phyloP scores from a whole-genome alignment of 2,329 filamentous ascomycete species.

The Xylariomycetidae sp. region DNA sequence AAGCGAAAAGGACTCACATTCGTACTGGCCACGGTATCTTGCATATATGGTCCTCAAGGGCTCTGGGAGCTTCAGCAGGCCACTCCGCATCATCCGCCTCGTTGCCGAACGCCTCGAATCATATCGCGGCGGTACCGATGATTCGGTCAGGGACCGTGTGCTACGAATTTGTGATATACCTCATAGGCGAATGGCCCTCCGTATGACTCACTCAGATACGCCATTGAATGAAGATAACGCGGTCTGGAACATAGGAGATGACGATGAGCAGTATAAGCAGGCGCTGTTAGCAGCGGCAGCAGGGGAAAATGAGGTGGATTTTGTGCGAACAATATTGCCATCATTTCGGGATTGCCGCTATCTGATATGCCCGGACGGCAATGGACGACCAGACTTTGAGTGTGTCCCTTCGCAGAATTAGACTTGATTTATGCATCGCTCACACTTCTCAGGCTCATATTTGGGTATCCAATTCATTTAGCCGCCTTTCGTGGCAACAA shows the following conservation, averaged over 20 bases:
- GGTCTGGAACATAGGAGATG: neutral
- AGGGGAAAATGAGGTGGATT: constrained; percentile 3
- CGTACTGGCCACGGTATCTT: too few species aligned
- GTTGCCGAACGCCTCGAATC: constrained; percentile 2
- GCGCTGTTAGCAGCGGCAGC: constrained; percentile 3
- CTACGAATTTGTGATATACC: constrained; percentile 2
- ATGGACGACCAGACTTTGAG: too few species aligned
- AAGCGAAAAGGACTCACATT: neutral
- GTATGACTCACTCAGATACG: neutral
- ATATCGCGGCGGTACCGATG: constrained; percentile 2
- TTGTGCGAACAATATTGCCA: too few species aligned
- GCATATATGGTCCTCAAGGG: too few species aligned
- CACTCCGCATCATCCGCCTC: constrained; percentile 2
- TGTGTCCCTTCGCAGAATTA: too few species aligned
- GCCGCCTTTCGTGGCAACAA: too few species aligned
- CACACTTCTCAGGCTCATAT: too few species aligned
- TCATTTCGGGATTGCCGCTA: too few species aligned
- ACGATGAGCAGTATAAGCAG: constrained; percentile 1
- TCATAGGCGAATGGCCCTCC: neutral
- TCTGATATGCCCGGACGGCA: too few species aligned
- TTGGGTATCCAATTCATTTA: too few species aligned
- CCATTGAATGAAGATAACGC: neutral
- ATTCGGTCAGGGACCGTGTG: constrained; percentile 3
- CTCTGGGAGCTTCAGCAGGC: neutral
- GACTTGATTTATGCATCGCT: too few species aligned